Evolutionary conservation across 2,329 filamentous ascomycete genomes (phyloP).

Genomic region (Fusarium buharicum): DNA sequence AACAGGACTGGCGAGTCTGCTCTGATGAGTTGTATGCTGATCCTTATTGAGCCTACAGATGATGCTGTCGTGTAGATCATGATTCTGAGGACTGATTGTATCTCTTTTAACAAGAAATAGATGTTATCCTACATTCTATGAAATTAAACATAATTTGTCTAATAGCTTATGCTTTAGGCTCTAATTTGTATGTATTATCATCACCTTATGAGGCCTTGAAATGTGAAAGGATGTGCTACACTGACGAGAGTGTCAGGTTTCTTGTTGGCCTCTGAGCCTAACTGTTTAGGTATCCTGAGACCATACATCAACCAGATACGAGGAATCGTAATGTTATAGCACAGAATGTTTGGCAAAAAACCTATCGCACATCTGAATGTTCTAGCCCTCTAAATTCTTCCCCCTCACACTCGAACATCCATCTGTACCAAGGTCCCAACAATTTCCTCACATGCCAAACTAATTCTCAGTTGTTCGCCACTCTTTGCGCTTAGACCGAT

Average conservation of each 20-base stretch:
- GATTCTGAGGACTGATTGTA: too few species aligned
- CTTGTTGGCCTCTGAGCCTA: too few species aligned
- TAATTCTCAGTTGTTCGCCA: slow-evolving; percentile 68
- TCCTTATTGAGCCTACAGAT: neutral
- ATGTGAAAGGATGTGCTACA: too few species aligned
- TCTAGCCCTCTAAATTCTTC: neutral
- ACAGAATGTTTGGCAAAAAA: slow-evolving; percentile 7
- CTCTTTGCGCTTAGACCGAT: slow-evolving; percentile 62
- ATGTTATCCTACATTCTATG: too few species aligned
- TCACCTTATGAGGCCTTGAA: too few species aligned
- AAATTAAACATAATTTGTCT: too few species aligned
- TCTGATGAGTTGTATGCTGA: neutral
- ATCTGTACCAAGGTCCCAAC: slow-evolving; percentile 65
- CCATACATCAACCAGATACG: neutral
- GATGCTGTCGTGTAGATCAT: neutral
- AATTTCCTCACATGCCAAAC: slow-evolving; percentile 87
- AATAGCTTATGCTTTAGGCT: too few species aligned
- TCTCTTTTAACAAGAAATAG: too few species aligned
- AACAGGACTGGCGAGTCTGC: neutral
- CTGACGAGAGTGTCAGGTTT: too few species aligned
- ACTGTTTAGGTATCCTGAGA: neutral
- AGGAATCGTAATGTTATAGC: neutral
- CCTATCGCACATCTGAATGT: neutral
- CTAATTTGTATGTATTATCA: too few species aligned
- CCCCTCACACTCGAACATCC: slow-evolving; percentile 31